Percentiles rank a stretch among this genome's conserved stretches.
These are phyloP conservation scores for Neurospora sublineolata DNA, from an alignment of 495 filamentous ascomycete species.

Conservation along the genomic window DNA sequence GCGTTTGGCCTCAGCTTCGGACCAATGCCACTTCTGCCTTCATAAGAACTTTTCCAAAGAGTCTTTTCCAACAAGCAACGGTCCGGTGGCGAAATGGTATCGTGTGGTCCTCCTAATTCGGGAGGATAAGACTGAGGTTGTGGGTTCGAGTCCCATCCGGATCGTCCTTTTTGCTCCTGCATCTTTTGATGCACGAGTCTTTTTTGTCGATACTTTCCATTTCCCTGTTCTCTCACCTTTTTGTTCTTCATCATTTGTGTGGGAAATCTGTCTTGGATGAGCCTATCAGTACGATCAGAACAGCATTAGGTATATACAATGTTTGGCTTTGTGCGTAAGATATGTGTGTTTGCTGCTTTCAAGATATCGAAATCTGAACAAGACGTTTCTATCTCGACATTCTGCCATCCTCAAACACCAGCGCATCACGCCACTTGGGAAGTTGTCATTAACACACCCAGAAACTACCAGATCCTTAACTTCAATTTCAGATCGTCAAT, in stretches of 20 bases:
- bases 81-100: not conserved
- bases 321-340: not conserved
- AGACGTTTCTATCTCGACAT: not conserved
- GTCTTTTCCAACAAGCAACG: not conserved
- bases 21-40: not conserved
- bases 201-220: not conserved
- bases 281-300: not conserved
- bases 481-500: not conserved
- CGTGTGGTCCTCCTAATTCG: not conserved
- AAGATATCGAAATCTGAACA: not conserved
- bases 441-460: not conserved
- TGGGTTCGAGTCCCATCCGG: not conserved
- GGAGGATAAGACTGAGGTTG: not conserved
- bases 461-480: not conserved
- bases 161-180: not conserved
- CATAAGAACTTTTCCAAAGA: not conserved
- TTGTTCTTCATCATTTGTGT: not conserved
- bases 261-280: too few species aligned
- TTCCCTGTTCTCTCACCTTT: not conserved
- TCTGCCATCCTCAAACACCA: not conserved
- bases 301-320: not conserved
- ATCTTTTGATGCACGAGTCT: not conserved
- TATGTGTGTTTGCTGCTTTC: not conserved
- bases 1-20: not conserved
- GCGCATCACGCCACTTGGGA: not conserved